These are phyloP conservation scores for Gaertneriomyces semiglobifer DNA, from an alignment of 192 early-diverging fungal genomes.

Conservation along the genomic window DNA sequence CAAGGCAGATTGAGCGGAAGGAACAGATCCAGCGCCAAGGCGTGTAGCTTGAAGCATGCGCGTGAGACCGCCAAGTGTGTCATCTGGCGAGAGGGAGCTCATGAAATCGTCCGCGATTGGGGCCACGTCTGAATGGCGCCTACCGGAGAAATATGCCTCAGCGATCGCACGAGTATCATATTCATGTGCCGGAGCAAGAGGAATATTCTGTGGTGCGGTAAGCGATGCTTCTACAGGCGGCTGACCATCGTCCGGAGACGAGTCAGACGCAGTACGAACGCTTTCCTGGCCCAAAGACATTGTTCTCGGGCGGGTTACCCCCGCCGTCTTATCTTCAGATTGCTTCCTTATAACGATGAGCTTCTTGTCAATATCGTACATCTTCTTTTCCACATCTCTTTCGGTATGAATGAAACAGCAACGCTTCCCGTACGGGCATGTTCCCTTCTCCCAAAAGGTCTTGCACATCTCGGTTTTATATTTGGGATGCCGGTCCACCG, in stretches of 20 bases:
- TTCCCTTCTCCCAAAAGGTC: constrained; percentile 82
- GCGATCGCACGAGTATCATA: constrained; percentile 29
- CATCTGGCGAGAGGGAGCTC: not conserved
- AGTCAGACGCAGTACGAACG: not conserved
- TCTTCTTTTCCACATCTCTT: constrained; percentile 20
- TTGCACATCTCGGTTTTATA: constrained; percentile 96
- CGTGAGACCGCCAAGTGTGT: not conserved
- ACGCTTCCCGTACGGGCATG: constrained; percentile 89
- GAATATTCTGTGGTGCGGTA: not conserved
- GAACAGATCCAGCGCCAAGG: not conserved
- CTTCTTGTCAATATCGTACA: constrained; percentile 23
- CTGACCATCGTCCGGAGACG: not conserved
- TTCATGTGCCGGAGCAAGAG: not conserved
- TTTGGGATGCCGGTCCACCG: constrained; percentile 79
- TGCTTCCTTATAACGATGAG: constrained; percentile 2
- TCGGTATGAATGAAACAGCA: constrained; percentile 89
- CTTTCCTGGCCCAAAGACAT: not conserved
- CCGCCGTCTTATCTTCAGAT: not conserved
- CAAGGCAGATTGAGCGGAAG: not conserved
- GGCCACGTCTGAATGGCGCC: constrained; percentile 11
- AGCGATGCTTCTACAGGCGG: not conserved
- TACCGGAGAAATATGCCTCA: constrained; percentile 32
- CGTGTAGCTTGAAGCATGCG: constrained; percentile 12
- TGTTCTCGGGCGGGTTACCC: not conserved
- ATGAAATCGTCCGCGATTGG: constrained; percentile 12